Conservation (phyloP, 1,139 yeast genomes). For the Candida tunisiensis region DNA sequence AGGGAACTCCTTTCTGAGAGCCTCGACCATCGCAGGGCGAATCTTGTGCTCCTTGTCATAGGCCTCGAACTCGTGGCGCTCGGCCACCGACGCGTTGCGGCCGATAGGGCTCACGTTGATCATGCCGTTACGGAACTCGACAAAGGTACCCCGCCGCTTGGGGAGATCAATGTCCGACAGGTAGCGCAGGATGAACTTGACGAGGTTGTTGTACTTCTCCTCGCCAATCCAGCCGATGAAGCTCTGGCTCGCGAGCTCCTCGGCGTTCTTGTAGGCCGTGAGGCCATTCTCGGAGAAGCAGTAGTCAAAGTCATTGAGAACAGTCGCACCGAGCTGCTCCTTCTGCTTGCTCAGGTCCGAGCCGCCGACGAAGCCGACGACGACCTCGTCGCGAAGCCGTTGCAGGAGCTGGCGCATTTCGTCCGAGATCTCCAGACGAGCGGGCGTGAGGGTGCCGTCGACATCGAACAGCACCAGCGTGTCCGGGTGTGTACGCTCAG, state of each 20-base stretch:
- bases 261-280: constrained; percentile 87
- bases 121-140: constrained; percentile 99
- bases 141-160: constrained; percentile 73
- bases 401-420: constrained; percentile 61
- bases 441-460: constrained; percentile 97
- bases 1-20: constrained; percentile 66
- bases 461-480: constrained; percentile 76
- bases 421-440: constrained; percentile 66
- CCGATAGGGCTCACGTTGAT: constrained; percentile 96
- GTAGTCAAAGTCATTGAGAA: constrained; percentile 70
- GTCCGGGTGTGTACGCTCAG: constrained; percentile 20
- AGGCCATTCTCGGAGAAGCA: constrained; percentile 96
- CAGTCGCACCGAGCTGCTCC: constrained; percentile 78
- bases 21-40: constrained; percentile 70
- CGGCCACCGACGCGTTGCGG: constrained; percentile 88
- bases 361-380: constrained; percentile 97
- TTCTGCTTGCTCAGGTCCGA: constrained; percentile 87
- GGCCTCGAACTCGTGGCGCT: constrained; percentile 81
- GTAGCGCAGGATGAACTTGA: constrained; percentile 70
- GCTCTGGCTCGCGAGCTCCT: constrained; percentile 78
- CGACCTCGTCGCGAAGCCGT: constrained; percentile 76
- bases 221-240: constrained; percentile 94
- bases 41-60: constrained; percentile 65
- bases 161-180: constrained; percentile 81
- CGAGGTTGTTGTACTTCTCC: constrained; percentile 80